phyloP scores from a whole-genome alignment of 768 basidiomycete species.

The Strobilomyces echinocephalus region DNA sequence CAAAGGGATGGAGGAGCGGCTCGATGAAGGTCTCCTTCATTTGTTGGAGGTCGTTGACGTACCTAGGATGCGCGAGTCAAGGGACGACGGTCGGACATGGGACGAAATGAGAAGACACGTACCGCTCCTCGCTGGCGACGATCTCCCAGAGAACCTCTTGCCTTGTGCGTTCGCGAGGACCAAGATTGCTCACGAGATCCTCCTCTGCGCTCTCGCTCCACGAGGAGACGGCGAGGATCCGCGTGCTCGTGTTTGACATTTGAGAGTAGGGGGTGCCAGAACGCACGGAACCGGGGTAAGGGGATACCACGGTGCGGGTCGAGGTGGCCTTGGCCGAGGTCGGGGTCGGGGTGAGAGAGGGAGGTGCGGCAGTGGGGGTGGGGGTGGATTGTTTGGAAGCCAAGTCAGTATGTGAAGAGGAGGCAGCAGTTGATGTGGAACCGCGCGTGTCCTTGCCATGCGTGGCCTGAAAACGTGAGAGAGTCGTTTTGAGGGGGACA shows the following conservation, averaged over 20 bases:
- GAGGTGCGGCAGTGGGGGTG: constrained; percentile 41
- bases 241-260: constrained; percentile 65
- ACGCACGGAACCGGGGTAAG: constrained; percentile 66
- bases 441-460: constrained; percentile 66
- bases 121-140: constrained; percentile 94
- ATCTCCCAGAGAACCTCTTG: constrained; percentile 98
- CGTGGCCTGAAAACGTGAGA: constrained; percentile 72
- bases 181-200: constrained; percentile 87
- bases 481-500: constrained; percentile 53
- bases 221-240: constrained; percentile 70
- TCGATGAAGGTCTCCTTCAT: constrained; percentile 94
- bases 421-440: constrained; percentile 59
- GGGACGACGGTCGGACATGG: constrained; percentile 11
- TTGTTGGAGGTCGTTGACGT: constrained; percentile 83
- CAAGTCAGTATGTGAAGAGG: constrained; percentile 60
- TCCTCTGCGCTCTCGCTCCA: constrained; percentile 96
- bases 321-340: constrained; percentile 53
- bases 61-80: constrained; percentile 48
- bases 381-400: constrained; percentile 43
- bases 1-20: constrained; percentile 80
- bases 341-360: constrained; percentile 57
- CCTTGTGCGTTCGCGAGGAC: constrained; percentile 89
- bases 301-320: constrained; percentile 60
- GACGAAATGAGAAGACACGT: constrained; percentile 18
- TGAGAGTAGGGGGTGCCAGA: constrained; percentile 81